Percentiles rank a stretch among this genome's conserved stretches.
These are phyloP conservation scores for Piper longum DNA, from an alignment of 164 flowering plant species.

Conservation along the genomic window DNA sequence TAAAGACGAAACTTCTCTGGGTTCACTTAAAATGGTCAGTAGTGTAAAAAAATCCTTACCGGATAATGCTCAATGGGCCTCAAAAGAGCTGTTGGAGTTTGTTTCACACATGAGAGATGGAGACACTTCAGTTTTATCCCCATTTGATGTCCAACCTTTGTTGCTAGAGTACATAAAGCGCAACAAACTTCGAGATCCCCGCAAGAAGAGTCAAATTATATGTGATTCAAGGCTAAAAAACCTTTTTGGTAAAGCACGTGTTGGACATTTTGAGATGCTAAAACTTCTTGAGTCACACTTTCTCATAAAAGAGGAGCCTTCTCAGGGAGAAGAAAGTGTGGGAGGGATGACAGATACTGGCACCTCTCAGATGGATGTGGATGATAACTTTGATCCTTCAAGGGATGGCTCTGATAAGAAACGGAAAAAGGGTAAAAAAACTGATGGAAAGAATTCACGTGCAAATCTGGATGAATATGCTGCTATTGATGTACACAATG, in stretches of 20 bases:
- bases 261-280: conserved; percentile 96
- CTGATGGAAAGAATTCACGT: conserved; percentile 38
- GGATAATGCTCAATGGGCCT: conserved; percentile 62
- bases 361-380: conserved; percentile 39
- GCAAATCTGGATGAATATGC: conserved; percentile 82
- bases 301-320: conserved; percentile 42
- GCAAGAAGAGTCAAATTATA: conserved; percentile 67
- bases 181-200: conserved; percentile 88
- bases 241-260: conserved; percentile 74
- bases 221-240: conserved; percentile 74
- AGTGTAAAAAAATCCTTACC: conserved; percentile 17
- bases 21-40: conserved; percentile 9
- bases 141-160: conserved; percentile 77
- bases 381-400: conserved; percentile 27
- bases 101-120: conserved; percentile 85
- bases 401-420: conserved; percentile 43
- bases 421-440: conserved; percentile 53
- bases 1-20: conserved; percentile 20
- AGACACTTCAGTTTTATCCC: conserved; percentile 51
- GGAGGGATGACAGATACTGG: conserved; percentile 58
- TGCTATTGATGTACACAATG: conserved; percentile 84
- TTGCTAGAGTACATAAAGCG: conserved; percentile 71
- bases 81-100: conserved; percentile 83
- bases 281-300: conserved; percentile 88
- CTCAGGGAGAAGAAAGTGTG: conserved; percentile 35